Percentiles rank a stretch among this genome's conserved stretches.
Conservation (phyloP, 345 rosid species). For the Lumnitzera littorea region DNA sequence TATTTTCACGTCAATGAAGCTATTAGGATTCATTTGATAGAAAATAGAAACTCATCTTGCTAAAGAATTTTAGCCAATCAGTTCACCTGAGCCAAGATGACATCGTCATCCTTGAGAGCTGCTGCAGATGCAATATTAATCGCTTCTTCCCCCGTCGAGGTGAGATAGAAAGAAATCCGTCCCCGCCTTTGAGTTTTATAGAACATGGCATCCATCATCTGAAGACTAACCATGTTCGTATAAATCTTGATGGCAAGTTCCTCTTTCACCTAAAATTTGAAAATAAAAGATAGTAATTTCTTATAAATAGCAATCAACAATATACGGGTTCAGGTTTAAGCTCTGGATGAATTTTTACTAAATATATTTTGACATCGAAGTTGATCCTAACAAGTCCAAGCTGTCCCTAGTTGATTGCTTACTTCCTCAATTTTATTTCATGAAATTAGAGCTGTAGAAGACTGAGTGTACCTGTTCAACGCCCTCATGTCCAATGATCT, state of each 20-base stretch:
- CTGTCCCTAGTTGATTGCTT: too few species aligned
- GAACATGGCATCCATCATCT: slow-evolving; percentile 60
- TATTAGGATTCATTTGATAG: too few species aligned
- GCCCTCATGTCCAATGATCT: slow-evolving; percentile 13
- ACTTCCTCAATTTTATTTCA: neutral
- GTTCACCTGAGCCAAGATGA: slow-evolving; percentile 57
- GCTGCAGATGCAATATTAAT: slow-evolving; percentile 73
- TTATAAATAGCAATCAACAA: too few species aligned
- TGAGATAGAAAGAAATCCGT: slow-evolving; percentile 62
- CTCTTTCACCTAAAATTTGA: slow-evolving; percentile 38
- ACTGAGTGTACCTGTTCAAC: slow-evolving; percentile 30
- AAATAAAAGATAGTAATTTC: too few species aligned
- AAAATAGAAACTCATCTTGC: too few species aligned
- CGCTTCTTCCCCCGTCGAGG: slow-evolving; percentile 74
- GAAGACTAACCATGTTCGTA: slow-evolving; percentile 60
- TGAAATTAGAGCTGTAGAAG: too few species aligned
- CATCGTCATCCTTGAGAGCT: slow-evolving; percentile 52
- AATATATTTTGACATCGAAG: too few species aligned
- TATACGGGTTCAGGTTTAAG: too few species aligned
- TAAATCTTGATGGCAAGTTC: slow-evolving; percentile 60
- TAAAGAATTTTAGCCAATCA: too few species aligned
- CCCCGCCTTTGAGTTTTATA: slow-evolving; percentile 89
- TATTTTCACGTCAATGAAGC: too few species aligned
- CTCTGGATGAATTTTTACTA: too few species aligned
- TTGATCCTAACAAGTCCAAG: too few species aligned